Evolutionary conservation across 1,139 yeast genomes (phyloP).

Genomic region (Yamadazyma mexicana): DNA sequence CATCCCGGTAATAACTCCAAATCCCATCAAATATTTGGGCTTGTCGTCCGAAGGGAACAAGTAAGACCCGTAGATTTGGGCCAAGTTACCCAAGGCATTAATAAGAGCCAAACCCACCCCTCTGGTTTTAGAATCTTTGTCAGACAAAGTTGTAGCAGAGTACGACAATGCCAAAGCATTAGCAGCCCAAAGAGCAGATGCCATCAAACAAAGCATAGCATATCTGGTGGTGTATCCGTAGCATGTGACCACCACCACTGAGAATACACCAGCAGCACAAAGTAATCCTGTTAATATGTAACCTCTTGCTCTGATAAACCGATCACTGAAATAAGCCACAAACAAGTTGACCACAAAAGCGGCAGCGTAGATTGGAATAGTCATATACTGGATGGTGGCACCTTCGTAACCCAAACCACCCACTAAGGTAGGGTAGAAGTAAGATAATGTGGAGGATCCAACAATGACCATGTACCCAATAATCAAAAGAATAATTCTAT

Average conservation of each 20-base stretch:
- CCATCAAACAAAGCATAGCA: constrained; percentile 15
- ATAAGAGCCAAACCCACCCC: constrained; percentile 15
- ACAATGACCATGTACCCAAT: constrained; percentile 15
- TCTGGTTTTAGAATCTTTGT: constrained; percentile 14
- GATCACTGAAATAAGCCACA: constrained; percentile 13
- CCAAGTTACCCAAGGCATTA: constrained; percentile 13
- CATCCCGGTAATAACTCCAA: constrained; percentile 15
- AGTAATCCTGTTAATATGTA: constrained; percentile 9
- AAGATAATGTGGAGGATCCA: constrained; percentile 14
- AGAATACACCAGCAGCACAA: constrained; percentile 9
- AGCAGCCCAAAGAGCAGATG: constrained; percentile 14
- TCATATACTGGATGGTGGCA: constrained; percentile 11
- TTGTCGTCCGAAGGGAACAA: constrained; percentile 10
- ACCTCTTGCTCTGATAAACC: constrained; percentile 10
- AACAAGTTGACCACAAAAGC: constrained; percentile 33
- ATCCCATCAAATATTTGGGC: constrained; percentile 15
- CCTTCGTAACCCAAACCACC: constrained; percentile 12
- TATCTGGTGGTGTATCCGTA: constrained; percentile 11
- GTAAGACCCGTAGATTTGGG: constrained; percentile 14
- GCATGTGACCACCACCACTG: constrained; percentile 9
- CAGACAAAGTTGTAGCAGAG: constrained; percentile 12
- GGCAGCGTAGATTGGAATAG: constrained; percentile 62
- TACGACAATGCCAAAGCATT: constrained; percentile 14
- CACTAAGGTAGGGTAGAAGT: constrained; percentile 12
- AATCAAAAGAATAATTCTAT: constrained; percentile 10